Conservation (phyloP, 441 rosid genomes). For the Populus trichocarpa region DNA sequence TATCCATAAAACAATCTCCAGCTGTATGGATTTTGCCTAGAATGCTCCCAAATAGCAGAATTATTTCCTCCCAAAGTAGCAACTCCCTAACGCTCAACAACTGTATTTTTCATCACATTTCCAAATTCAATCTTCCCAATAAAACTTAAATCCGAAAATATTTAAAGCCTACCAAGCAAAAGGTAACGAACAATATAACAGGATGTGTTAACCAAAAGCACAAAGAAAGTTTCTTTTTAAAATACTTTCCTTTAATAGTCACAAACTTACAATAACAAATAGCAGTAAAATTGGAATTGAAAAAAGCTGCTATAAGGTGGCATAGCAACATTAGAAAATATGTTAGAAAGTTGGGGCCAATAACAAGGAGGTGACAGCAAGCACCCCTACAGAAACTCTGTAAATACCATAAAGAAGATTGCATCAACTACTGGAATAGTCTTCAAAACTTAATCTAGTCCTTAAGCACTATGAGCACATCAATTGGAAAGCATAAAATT, state of each 20-base stretch:
- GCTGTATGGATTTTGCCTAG: not conserved
- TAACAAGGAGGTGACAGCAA: not conserved
- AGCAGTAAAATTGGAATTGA: not conserved
- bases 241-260: not conserved
- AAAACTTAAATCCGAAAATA: not conserved
- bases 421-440: not conserved
- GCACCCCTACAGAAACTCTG: not conserved
- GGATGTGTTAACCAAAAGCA: not conserved
- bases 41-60: not conserved
- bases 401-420: not conserved
- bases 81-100: not conserved
- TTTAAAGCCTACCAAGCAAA: not conserved
- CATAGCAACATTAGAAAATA: not conserved
- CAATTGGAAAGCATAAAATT: not conserved
- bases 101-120: not conserved
- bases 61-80: not conserved
- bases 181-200: not conserved
- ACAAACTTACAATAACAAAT: not conserved
- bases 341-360: not conserved
- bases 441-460: not conserved
- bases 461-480: not conserved
- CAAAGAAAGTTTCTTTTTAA: not conserved
- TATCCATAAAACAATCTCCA: not conserved
- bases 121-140: not conserved
- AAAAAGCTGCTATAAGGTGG: not conserved